Evolutionary conservation across 2,329 filamentous ascomycete species (phyloP), one percentile per base, ranked within the genome.

Genomic region (Hypoxylon sp.): DNA sequence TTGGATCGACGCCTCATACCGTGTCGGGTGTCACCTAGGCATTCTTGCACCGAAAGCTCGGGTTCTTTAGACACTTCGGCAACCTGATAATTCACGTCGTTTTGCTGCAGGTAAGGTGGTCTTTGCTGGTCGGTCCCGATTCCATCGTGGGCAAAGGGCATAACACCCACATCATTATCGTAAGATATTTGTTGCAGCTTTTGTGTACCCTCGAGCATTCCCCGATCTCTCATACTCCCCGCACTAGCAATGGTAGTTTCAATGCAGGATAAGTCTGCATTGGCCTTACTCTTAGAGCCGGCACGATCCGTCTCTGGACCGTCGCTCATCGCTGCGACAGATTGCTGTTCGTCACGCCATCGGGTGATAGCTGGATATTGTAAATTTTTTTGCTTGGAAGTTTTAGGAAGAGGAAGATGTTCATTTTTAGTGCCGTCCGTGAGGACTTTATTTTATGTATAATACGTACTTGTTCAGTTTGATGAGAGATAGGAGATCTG

Each of bases 321-420:
- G 27, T 67, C 58, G 56, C 60, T 62, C 25, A 62, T 57, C 46
- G 50, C 51, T 16, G 55, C 56, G 30, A 41, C 25, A n/a, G 12
- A 46, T n/a, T 51, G 12, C 19, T 48, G 19, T n/a, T n/a, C n/a
- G n/a, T n/a, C n/a, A n/a, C n/a, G n/a, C n/a, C n/a, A n/a, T n/a
- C n/a, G n/a, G n/a, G n/a, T n/a, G n/a, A n/a, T n/a, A n/a, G n/a
- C n/a, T n/a, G n/a, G n/a, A n/a, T n/a, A n/a, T n/a, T n/a, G n/a
- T n/a, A 43, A 23, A 48, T 52, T 14, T 53, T 60, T 7, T 57
- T 50, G 7, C 55, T 63, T 47, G 59, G 56, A 9, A 61, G 32
- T 27, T 61, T 30, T n/a, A n/a, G 2, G 41, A 21, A 48, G 41
- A 11, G 62, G 39, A 30, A 68, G 45, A 56, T 52, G 50, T n/a